Evolutionary conservation across 73 alveolate genomes (phyloP).

Genomic region (Paramecium primaurelia): DNA sequence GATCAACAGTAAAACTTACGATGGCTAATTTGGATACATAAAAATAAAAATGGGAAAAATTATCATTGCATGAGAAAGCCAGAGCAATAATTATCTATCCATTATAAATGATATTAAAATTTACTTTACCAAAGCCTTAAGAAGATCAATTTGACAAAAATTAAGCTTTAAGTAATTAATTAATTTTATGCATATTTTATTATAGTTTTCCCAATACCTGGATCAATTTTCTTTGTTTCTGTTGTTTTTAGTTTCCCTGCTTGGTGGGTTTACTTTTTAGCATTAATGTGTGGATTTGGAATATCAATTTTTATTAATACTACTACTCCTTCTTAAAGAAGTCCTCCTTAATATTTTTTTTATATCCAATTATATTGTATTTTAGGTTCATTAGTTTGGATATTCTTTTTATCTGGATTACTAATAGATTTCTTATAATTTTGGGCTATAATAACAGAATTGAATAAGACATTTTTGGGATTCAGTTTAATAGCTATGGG

Average conservation of each 20-base stretch:
- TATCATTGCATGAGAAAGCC: neutral
- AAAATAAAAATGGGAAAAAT: neutral
- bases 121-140: neutral
- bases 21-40: neutral
- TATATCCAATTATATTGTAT: neutral
- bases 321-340: neutral
- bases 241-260: conserved; percentile 21
- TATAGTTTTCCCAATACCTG: conserved; percentile 37
- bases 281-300: neutral
- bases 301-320: neutral
- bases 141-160: neutral
- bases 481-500: neutral
- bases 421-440: neutral
- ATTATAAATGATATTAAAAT: neutral
- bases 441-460: neutral
- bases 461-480: too few species aligned
- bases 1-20: neutral
- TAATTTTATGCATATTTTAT: neutral
- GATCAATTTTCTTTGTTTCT: neutral
- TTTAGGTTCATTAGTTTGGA: neutral
- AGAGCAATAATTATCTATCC: neutral
- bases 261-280: conserved; percentile 41
- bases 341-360: neutral
- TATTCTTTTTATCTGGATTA: conserved; percentile 13
- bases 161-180: neutral